Evolutionary conservation across 257 asterid species (phyloP), one percentile per base, ranked within the genome.

Genomic region (Voacanga thouarsii): DNA sequence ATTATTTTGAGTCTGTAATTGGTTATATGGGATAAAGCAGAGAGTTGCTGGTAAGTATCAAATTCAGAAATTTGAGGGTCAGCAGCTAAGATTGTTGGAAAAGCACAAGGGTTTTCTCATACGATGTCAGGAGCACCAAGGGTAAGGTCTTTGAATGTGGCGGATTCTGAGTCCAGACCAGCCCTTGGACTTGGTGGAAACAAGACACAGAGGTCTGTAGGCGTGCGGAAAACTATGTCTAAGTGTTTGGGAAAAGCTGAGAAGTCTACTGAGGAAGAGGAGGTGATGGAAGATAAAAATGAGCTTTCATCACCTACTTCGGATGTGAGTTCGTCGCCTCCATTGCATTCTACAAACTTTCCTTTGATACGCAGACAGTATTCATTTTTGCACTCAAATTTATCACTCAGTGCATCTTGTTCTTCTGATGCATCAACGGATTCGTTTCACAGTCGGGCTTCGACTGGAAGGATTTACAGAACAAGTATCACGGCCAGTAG

Each of bases 341-440:
- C 87, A 19, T 71, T 77, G 76, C 77, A 74, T 60, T 65, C 89
- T 41, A 55, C 76, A 28, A 77, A 60, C 28, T 75, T 81, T 75
- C 84, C 87, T 66, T 81, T 86, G 7, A 78, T 84, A 82, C 74
- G 77, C 60, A 77, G 80, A 43, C 83, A 86, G 72, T 85, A 78
- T 55, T 80, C 86, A 0, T 59, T 84, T 49, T 72, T 82, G 81
- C 82, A 72, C 7, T 67, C 81, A 12, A 79, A 71, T 77, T 55
- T 72, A 19, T 72, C 87, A 60, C 73, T 82, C 44, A 86, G 80
- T 41, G 75, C 85, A 60, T 84, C 82, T 5, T 73, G 82, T 64
- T 79, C 82, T 30, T 85, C 88, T 55, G 88, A 85, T 79, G 88
- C 88, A 24, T 85, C 88, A 55, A 77, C 86, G 15, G 88, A 85